phyloP scores from a whole-genome alignment of 2,329 filamentous ascomycete genomes.

The Biscogniauxia mediterranea region DNA sequence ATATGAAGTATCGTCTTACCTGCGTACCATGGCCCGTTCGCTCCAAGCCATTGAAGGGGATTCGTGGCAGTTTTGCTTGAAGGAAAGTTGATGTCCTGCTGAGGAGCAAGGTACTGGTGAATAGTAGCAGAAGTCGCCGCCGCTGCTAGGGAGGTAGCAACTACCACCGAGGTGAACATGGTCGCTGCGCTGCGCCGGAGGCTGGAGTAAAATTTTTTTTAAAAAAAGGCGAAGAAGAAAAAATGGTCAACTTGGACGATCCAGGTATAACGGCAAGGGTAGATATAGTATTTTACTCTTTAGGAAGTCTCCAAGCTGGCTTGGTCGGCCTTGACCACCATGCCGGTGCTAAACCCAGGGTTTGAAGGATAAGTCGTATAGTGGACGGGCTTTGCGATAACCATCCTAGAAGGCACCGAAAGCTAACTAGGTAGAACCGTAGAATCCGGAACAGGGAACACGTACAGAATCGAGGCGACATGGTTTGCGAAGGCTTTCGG shows the following conservation, averaged over 20 bases:
- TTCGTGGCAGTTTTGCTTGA: slow-evolving; percentile 34
- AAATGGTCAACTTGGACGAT: not conserved
- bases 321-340: not conserved
- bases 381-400: not conserved
- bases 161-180: slow-evolving; percentile 15
- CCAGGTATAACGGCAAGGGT: not conserved
- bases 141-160: slow-evolving; percentile 10
- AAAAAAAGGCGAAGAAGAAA: no score
- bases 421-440: not conserved
- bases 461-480: slow-evolving; percentile 10
- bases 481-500: slow-evolving; percentile 19
- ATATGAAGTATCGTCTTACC: slow-evolving; percentile 33
- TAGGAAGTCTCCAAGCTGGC: not conserved
- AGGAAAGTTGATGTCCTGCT: slow-evolving; percentile 34
- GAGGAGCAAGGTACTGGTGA: slow-evolving; percentile 26
- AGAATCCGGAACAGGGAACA: slow-evolving; percentile 4
- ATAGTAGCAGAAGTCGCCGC: slow-evolving; percentile 13
- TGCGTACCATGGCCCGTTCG: slow-evolving; percentile 52
- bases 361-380: not conserved
- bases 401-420: not conserved
- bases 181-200: not conserved
- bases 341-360: not conserved
- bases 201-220: not conserved
- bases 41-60: slow-evolving; percentile 49
- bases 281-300: not conserved